A percentile compares a stretch with the other conserved stretches of the same genome.
Conservation (phyloP, 139 green algal genomes). For the Picochlorum sp. region DNA sequence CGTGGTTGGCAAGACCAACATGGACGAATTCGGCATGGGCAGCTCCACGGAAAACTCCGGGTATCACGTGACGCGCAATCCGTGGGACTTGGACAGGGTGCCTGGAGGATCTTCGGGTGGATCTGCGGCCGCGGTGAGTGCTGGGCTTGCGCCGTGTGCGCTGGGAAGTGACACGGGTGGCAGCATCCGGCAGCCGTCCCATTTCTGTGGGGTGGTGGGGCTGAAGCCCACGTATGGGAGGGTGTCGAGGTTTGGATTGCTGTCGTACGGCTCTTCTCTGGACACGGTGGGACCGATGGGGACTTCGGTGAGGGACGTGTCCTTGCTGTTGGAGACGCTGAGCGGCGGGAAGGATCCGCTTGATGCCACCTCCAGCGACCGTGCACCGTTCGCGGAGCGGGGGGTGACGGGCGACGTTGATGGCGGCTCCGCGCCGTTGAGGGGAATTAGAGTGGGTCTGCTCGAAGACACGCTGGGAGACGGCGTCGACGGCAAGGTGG, state of each 20-base stretch:
- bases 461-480: slow-evolving; percentile 75
- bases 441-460: slow-evolving; percentile 52
- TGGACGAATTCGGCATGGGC: slow-evolving; percentile 98
- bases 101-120: slow-evolving; percentile 91
- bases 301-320: slow-evolving; percentile 76
- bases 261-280: slow-evolving; percentile 91
- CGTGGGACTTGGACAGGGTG: slow-evolving; percentile 68
- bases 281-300: slow-evolving; percentile 82
- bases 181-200: slow-evolving; percentile 86
- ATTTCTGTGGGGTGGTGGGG: slow-evolving; percentile 93
- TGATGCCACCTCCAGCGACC: slow-evolving; percentile 58
- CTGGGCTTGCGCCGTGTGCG: slow-evolving; percentile 52
- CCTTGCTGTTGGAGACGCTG: slow-evolving; percentile 69
- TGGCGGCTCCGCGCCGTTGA: slow-evolving; percentile 35
- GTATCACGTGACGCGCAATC: slow-evolving; percentile 64
- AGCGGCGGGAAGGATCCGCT: slow-evolving; percentile 50
- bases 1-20: slow-evolving; percentile 94
- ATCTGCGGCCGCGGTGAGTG: slow-evolving; percentile 86
- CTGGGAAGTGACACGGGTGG: slow-evolving; percentile 93
- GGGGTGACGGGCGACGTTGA: slow-evolving; percentile 37
- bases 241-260: slow-evolving; percentile 80
- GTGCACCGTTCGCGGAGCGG: slow-evolving; percentile 9
- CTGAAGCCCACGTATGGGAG: slow-evolving; percentile 96
- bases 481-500: slow-evolving; percentile 54
- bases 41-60: slow-evolving; percentile 82